These are phyloP conservation scores for Inonotus hispidus DNA, from an alignment of 1,284 basidiomycete species.

Conservation along the genomic window DNA sequence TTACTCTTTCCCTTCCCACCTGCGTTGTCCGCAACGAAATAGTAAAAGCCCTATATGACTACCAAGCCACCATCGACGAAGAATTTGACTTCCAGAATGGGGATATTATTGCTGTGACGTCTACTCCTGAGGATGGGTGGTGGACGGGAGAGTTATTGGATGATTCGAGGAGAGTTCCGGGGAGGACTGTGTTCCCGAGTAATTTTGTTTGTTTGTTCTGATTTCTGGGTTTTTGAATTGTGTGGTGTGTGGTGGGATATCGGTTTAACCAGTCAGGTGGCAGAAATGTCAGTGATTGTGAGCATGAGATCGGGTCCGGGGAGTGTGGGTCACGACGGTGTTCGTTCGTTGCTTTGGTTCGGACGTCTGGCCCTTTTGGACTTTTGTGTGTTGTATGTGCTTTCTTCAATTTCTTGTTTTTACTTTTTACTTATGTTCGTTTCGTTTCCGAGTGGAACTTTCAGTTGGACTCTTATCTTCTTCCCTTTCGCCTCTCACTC, in stretches of 20 bases:
- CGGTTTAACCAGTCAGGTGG: background rate
- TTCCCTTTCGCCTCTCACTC: background rate
- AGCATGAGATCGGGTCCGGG: background rate
- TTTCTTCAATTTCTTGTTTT: no score
- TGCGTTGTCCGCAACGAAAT: background rate
- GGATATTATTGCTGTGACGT: constrained; percentile 89
- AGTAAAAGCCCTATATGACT: constrained; percentile 94
- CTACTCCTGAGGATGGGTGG: constrained; percentile 92
- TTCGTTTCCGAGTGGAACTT: background rate
- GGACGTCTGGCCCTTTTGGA: no score
- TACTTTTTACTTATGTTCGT: no score
- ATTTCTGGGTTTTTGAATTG: background rate
- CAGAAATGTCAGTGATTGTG: background rate
- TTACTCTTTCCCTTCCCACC: background rate
- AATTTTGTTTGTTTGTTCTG: constrained; percentile 82
- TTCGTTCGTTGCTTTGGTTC: no score
- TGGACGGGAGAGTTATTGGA: constrained; percentile 87
- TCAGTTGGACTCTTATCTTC: background rate
- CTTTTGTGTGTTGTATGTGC: no score
- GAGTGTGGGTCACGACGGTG: no score
- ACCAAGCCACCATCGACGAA: constrained; percentile 78
- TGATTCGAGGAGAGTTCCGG: constrained; percentile 72
- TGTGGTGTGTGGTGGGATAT: no score
- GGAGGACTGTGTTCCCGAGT: constrained; percentile 86
- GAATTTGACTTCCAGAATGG: constrained; percentile 90